Percentiles rank a stretch among this genome's conserved stretches.
phyloP scores from a whole-genome alignment of 1,284 basidiomycete genomes.

The Violaceomyces palustris region DNA sequence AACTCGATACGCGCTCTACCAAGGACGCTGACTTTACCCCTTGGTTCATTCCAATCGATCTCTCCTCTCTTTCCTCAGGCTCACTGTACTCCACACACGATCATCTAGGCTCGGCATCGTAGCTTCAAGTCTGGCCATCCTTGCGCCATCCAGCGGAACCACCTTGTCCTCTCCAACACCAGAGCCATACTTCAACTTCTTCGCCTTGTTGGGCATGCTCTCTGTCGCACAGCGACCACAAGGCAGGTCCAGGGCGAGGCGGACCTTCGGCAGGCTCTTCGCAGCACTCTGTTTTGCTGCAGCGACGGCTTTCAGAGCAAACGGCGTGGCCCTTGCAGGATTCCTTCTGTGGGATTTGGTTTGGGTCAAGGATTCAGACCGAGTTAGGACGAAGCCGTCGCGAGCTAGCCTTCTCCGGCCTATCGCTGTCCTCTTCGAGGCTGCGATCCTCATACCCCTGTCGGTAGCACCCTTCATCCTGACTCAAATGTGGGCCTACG shows the following conservation, averaged over 20 bases:
- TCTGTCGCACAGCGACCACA: neutral
- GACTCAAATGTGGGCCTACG: constrained; percentile 67
- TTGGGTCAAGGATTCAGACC: too few species aligned
- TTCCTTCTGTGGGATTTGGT: constrained; percentile 55
- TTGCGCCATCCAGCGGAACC: constrained; percentile 71
- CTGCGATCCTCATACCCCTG: constrained; percentile 10
- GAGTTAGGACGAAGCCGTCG: too few species aligned
- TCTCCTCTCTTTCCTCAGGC: constrained; percentile 24
- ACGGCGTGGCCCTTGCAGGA: constrained; percentile 70
- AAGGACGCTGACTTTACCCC: neutral
- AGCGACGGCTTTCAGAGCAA: constrained; percentile 71
- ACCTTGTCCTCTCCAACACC: constrained; percentile 68
- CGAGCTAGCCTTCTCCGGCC: neutral
- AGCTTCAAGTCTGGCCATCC: constrained; percentile 65
- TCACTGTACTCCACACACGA: constrained; percentile 54
- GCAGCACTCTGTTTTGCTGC: constrained; percentile 65
- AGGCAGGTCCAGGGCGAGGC: neutral
- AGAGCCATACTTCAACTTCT: constrained; percentile 77
- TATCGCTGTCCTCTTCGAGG: neutral
- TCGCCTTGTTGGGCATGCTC: constrained; percentile 50
- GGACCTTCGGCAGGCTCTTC: constrained; percentile 46
- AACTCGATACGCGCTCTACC: too few species aligned
- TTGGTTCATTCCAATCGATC: neutral
- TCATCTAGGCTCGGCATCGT: constrained; percentile 60
- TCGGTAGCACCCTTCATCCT: constrained; percentile 63